A percentile compares a stretch with the other conserved stretches of the same genome.
Evolutionary conservation across 139 green algal genomes (phyloP).

Genomic region (Asterochloris erici): DNA sequence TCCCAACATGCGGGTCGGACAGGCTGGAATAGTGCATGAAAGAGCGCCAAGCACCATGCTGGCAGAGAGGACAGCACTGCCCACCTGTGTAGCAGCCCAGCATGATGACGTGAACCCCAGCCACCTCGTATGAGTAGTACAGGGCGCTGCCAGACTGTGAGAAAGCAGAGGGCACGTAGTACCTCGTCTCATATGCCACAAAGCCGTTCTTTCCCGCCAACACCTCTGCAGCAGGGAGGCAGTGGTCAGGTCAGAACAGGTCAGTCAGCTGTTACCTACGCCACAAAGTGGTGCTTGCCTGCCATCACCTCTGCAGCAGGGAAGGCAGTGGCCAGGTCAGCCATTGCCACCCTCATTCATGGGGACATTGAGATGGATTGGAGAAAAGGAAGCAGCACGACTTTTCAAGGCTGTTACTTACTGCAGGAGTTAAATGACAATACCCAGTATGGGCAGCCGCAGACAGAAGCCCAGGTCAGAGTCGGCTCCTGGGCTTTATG

Average conservation of each 20-base stretch:
- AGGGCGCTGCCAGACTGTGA: slow-evolving; percentile 36
- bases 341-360: too few species aligned
- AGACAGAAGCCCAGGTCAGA: too few species aligned
- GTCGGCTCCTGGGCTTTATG: too few species aligned
- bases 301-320: too few species aligned
- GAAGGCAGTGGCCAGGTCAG: too few species aligned
- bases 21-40: too few species aligned
- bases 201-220: slow-evolving; percentile 27
- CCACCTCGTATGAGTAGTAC: slow-evolving; percentile 68
- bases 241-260: not conserved
- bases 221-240: slow-evolving; percentile 3
- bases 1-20: too few species aligned
- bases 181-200: slow-evolving; percentile 38
- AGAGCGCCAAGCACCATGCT: not conserved
- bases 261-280: not conserved
- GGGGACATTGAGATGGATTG: too few species aligned
- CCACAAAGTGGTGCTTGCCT: too few species aligned
- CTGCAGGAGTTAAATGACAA: not conserved
- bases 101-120: slow-evolving; percentile 60
- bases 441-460: not conserved
- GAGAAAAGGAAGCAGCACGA: too few species aligned
- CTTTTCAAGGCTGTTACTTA: too few species aligned
- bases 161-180: slow-evolving; percentile 33
- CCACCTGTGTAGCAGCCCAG: slow-evolving; percentile 44
- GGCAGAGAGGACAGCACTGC: not conserved